Evolutionary conservation across 768 basidiomycete species (phyloP).

Genomic region (Lentinula sp.): DNA sequence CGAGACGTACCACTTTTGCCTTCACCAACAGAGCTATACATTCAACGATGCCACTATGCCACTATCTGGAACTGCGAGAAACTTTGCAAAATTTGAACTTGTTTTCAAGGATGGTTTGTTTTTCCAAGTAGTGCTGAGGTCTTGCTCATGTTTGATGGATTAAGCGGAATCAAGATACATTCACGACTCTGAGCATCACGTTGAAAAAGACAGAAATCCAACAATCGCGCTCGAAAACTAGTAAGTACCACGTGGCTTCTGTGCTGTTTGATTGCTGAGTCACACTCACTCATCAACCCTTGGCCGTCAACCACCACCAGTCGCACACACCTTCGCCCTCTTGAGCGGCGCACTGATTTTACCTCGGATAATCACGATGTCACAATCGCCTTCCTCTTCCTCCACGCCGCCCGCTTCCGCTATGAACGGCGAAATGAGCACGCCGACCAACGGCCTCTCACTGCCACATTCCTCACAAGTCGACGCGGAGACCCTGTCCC

Average conservation of each 20-base stretch:
- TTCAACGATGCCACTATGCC: too few species aligned
- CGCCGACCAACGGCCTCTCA: neutral
- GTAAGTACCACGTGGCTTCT: neutral
- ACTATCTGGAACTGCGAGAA: neutral
- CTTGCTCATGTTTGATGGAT: neutral
- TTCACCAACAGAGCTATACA: too few species aligned
- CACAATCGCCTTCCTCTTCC: conserved; percentile 1
- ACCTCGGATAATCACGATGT: neutral
- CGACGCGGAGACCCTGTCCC: neutral
- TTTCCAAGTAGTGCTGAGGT: neutral
- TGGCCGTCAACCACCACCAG: neutral
- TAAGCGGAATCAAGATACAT: neutral
- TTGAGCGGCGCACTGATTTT: neutral
- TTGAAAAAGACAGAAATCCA: neutral
- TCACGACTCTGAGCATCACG: neutral
- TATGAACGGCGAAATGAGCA: neutral
- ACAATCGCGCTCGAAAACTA: neutral
- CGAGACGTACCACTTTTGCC: too few species aligned
- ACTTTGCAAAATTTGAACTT: neutral
- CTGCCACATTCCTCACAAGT: conserved; percentile 2
- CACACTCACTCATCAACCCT: neutral
- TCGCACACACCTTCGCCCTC: neutral
- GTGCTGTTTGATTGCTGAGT: neutral
- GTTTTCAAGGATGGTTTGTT: neutral
- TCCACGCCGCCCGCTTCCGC: neutral